phyloP scores from a whole-genome alignment of 1,139 yeast species.

The Sugiyamaella novakii region DNA sequence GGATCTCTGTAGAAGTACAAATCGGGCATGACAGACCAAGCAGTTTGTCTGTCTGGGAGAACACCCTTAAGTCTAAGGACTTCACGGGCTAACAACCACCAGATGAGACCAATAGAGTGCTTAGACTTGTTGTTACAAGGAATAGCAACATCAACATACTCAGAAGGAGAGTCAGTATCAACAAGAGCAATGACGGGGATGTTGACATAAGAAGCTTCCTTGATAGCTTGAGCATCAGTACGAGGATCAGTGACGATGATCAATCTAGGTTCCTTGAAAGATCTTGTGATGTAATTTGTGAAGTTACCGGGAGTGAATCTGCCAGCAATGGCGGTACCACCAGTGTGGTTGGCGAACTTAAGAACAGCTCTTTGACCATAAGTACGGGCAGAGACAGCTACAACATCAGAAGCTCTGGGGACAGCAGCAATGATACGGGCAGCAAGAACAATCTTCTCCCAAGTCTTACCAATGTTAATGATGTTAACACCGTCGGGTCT shows the following conservation, averaged over 20 bases:
- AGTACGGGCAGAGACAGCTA: slow-evolving; percentile 98
- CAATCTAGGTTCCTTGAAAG: slow-evolving; percentile 99
- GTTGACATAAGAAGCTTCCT: slow-evolving; percentile 99
- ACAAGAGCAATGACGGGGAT: slow-evolving; percentile 99
- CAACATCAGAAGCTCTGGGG: slow-evolving; percentile 98
- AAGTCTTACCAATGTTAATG: slow-evolving; percentile 98
- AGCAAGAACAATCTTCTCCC: slow-evolving; percentile 99
- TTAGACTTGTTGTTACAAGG: slow-evolving; percentile 99
- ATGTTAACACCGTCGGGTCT: slow-evolving; percentile 99
- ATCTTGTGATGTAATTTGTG: slow-evolving; percentile 99
- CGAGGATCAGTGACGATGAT: slow-evolving; percentile 99
- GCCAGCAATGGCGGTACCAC: slow-evolving; percentile 99
- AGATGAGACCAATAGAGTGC: slow-evolving; percentile 99
- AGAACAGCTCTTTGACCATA: slow-evolving; percentile 99
- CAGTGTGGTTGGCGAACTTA: slow-evolving; percentile 99
- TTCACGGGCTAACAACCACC: slow-evolving; percentile 99
- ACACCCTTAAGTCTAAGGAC: slow-evolving; percentile 99
- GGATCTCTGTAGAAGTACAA: slow-evolving; percentile 99
- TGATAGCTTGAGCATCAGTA: slow-evolving; percentile 99
- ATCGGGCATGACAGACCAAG: slow-evolving; percentile 99
- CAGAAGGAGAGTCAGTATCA: slow-evolving; percentile 99
- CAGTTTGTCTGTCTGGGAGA: slow-evolving; percentile 93
- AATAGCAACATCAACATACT: slow-evolving; percentile 98
- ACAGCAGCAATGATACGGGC: slow-evolving; percentile 99
- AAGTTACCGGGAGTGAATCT: slow-evolving; percentile 99